A percentile compares a stretch with the other conserved stretches of the same genome.
These are phyloP conservation scores for Sporothrix variecibatus DNA, from an alignment of 2,329 filamentous ascomycete species.

Conservation along the genomic window DNA sequence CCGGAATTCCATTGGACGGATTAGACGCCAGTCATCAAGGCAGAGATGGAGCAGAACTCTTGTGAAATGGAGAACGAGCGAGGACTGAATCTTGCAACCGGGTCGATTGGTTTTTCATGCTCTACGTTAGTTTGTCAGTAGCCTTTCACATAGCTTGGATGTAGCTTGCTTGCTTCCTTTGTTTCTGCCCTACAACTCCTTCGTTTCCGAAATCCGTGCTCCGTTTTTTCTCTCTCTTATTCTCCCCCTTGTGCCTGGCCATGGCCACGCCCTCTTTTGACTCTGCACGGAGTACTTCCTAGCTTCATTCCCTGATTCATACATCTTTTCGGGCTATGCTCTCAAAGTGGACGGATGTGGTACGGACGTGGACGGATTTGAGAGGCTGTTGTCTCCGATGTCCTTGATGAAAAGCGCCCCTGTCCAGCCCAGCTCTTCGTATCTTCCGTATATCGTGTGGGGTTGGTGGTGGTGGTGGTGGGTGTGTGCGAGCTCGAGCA, in stretches of 20 bases:
- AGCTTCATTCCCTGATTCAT: conserved; percentile 2
- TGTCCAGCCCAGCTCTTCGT: background rate
- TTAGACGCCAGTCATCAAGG: conserved; percentile 4
- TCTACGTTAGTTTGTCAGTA: background rate
- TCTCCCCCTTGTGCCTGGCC: background rate
- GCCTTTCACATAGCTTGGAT: background rate
- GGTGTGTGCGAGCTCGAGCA: background rate
- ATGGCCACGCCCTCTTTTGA: background rate
- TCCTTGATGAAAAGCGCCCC: background rate
- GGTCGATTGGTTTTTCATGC: background rate
- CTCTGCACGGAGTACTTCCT: background rate
- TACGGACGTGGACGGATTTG: background rate
- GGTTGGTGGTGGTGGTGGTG: background rate
- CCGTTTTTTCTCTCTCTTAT: background rate
- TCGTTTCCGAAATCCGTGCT: background rate
- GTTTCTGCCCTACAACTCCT: background rate
- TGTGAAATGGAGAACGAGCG: background rate
- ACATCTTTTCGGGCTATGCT: background rate
- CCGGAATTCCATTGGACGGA: background rate
- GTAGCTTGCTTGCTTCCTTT: no score
- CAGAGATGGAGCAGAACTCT: background rate
- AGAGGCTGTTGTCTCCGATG: background rate
- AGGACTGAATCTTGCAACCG: background rate
- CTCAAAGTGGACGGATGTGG: background rate
- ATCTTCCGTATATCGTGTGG: conserved; percentile 9